phyloP scores from a whole-genome alignment of 768 basidiomycete species.

The Boletus rubropictus region DNA sequence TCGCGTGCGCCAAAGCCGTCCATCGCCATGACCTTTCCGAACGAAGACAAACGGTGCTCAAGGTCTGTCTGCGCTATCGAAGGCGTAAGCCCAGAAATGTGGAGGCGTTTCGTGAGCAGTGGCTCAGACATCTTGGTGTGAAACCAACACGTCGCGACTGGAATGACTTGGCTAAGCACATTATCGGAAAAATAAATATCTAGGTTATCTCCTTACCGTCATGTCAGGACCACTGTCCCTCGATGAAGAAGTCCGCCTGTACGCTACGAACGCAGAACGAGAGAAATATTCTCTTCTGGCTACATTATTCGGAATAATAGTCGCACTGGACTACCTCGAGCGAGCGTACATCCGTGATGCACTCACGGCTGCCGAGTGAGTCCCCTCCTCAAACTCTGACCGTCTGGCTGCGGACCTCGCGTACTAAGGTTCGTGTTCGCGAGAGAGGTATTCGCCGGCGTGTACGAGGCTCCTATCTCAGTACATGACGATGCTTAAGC shows the following conservation, averaged over 20 bases:
- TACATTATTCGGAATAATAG: slow-evolving; percentile 87
- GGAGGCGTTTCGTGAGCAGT: slow-evolving; percentile 52
- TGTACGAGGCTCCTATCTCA: slow-evolving; percentile 92
- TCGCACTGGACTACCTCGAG: slow-evolving; percentile 90
- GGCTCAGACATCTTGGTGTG: slow-evolving; percentile 13
- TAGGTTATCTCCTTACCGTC: not conserved
- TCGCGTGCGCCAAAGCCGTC: slow-evolving; percentile 66
- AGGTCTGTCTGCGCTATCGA: slow-evolving; percentile 54
- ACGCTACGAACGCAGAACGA: slow-evolving; percentile 81
- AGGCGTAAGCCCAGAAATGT: slow-evolving; percentile 72
- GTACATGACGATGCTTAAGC: slow-evolving; percentile 95
- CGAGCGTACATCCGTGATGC: slow-evolving; percentile 93
- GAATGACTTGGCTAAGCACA: slow-evolving; percentile 28
- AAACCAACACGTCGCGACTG: not conserved
- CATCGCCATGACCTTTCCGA: slow-evolving; percentile 62
- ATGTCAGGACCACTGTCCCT: slow-evolving; percentile 48
- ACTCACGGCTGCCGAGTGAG: slow-evolving; percentile 86
- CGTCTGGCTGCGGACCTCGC: not conserved
- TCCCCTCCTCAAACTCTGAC: slow-evolving; percentile 11
- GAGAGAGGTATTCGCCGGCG: slow-evolving; percentile 88
- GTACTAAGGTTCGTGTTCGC: slow-evolving; percentile 6
- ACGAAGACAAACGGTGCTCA: slow-evolving; percentile 51
- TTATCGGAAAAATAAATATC: not conserved
- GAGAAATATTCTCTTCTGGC: slow-evolving; percentile 85
- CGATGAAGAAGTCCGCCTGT: slow-evolving; percentile 90